Base-by-base conservation (phyloP, 148 eudicot genomes). In the Chenopodium formosanum region DNA sequence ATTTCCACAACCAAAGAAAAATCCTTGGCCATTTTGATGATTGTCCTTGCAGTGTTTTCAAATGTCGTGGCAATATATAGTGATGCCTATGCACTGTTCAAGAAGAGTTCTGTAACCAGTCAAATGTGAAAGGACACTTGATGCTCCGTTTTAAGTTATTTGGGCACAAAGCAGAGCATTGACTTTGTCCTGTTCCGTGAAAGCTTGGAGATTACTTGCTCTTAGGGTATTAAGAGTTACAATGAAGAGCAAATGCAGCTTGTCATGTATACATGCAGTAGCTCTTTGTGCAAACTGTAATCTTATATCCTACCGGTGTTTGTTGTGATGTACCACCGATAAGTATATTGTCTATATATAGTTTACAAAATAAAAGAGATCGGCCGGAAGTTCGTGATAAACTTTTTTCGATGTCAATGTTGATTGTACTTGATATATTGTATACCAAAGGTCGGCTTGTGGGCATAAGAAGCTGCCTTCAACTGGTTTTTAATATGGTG, bases 41-140 rank as follows among this genome's bases (percentile, higher is more conserved):
- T 93, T 56, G 88, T 84, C 32, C 86, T 92, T 27, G 95, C 95
- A 62, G 91, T 88, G 27, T 88, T 93, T 82, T 84, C 97, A n/a
- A 91, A 90, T 63, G 40, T 76, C 76, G 86, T 93, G 73, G 97
- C 97, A 12, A 86, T 93, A 70, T 93, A 90, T 56, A 90, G 95
- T 47, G 92, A 93, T 79, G 95, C 94, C 6, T 87, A 82, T 50
- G 85, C 92, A 5, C 80, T 93, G 34, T 63, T 93, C 86, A 89
- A 86, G 85, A 91, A 78, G 85, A 89, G 80, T 56, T 34, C 78
- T 0, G 79, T 86, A 7, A 78, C 87, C 0, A 83, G 87, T 63
- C 86, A 84, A 50, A 63, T 78, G 3, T 78, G 53, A 66, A 34
- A 9, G 25, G 47, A 58, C 32, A 74, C 13, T 73, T 13, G 34